These are phyloP conservation scores for Phaseolus coccineus DNA, from an alignment of 331 rosid species.

Conservation along the genomic window DNA sequence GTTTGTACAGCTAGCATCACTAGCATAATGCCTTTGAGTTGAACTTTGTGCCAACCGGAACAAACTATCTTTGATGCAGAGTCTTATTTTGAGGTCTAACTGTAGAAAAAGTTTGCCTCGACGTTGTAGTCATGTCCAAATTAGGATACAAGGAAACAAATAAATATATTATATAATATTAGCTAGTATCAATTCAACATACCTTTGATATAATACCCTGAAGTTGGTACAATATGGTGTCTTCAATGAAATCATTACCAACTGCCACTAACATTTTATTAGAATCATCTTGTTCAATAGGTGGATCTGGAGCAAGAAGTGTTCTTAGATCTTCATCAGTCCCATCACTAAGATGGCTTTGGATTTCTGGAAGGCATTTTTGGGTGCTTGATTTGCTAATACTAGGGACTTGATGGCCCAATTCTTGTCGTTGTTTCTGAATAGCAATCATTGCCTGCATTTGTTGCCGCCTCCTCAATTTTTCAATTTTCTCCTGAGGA, in stretches of 20 bases:
- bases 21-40: slow-evolving; percentile 64
- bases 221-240: slow-evolving; percentile 66
- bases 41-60: slow-evolving; percentile 91
- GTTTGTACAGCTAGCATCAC: slow-evolving; percentile 70
- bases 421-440: slow-evolving; percentile 77
- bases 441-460: slow-evolving; percentile 97
- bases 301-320: slow-evolving; percentile 59
- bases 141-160: slow-evolving; percentile 46
- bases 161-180: not conserved
- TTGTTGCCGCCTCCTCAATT: slow-evolving; percentile 93
- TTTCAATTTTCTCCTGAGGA: slow-evolving; percentile 94
- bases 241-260: slow-evolving; percentile 71
- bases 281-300: slow-evolving; percentile 76
- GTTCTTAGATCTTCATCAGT: slow-evolving; percentile 63
- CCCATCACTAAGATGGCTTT: slow-evolving; percentile 57
- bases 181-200: slow-evolving; percentile 41
- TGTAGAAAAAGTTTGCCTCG: slow-evolving; percentile 63
- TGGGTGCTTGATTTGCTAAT: slow-evolving; percentile 51
- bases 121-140: slow-evolving; percentile 53
- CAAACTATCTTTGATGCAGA: slow-evolving; percentile 88
- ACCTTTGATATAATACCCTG: slow-evolving; percentile 85
- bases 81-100: slow-evolving; percentile 81
- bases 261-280: slow-evolving; percentile 61
- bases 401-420: slow-evolving; percentile 65
- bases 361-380: slow-evolving; percentile 57